phyloP scores from a whole-genome alignment of 83 land plant genomes.

The Picea mariana region DNA sequence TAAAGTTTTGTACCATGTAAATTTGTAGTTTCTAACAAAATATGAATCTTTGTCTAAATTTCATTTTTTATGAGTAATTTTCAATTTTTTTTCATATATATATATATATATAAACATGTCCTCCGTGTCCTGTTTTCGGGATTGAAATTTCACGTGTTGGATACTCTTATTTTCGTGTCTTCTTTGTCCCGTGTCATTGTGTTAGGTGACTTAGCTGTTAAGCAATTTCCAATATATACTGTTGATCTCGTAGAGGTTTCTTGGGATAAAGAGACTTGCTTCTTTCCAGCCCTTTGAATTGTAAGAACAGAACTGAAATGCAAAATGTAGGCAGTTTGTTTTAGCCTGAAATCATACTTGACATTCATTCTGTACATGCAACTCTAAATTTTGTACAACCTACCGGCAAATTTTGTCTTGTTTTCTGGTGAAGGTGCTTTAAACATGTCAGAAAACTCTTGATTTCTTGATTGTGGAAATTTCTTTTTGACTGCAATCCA shows the following conservation, averaged over 20 bases:
- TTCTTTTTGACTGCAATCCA: not conserved
- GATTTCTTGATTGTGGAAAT: not conserved
- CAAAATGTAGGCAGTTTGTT: not conserved
- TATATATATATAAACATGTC: too few relatives aligned
- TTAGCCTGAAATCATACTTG: not conserved
- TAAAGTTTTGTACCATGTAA: too few relatives aligned
- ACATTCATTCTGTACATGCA: not conserved
- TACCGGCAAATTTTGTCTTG: not conserved
- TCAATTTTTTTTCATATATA: too few relatives aligned
- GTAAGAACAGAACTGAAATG: not conserved
- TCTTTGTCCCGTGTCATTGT: too few relatives aligned
- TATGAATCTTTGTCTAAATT: too few relatives aligned
- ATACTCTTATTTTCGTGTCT: too few relatives aligned
- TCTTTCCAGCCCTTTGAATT: not conserved
- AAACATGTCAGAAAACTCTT: not conserved
- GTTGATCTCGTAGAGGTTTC: not conserved
- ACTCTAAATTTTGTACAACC: not conserved
- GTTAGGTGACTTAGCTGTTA: too few relatives aligned
- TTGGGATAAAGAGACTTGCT: not conserved
- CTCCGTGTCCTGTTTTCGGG: too few relatives aligned
- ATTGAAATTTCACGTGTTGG: too few relatives aligned
- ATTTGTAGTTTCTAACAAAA: too few relatives aligned
- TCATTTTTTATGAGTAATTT: too few relatives aligned
- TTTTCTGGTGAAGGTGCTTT: not conserved
- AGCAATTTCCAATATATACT: too few relatives aligned